phyloP scores from a whole-genome alignment of 2,329 filamentous ascomycete species.

The Chaetomium globosum region DNA sequence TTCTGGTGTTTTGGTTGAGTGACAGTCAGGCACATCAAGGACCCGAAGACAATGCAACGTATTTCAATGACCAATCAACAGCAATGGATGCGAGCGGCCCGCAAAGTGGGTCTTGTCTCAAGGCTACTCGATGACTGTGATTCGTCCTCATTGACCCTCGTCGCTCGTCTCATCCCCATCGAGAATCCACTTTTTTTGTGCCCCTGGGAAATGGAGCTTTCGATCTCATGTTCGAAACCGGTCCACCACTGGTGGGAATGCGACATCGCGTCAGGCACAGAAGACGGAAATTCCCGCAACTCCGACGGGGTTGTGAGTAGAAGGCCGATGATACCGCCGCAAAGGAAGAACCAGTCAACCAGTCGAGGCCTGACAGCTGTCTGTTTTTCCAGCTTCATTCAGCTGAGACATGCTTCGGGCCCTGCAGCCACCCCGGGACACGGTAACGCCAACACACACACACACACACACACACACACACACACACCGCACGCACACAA shows the following conservation, averaged over 20 bases:
- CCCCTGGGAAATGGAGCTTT: conserved; percentile 11
- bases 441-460: neutral
- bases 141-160: neutral
- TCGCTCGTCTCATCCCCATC: conserved; percentile 4
- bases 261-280: neutral
- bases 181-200: neutral
- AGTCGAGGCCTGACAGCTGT: conserved; percentile 10
- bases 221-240: conserved; percentile 12
- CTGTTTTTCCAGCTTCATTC: neutral
- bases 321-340: neutral
- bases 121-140: neutral
- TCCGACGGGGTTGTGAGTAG: neutral
- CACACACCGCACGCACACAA: neutral
- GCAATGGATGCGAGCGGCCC: conserved; percentile 4
- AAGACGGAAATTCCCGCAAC: neutral
- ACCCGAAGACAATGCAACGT: neutral
- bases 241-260: conserved; percentile 6
- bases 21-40: neutral
- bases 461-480: neutral
- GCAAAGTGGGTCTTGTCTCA: conserved; percentile 22
- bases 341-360: conserved; percentile 1
- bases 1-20: conserved; percentile 10
- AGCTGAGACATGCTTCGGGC: conserved; percentile 11
- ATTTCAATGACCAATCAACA: conserved; percentile 20
- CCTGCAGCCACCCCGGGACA: conserved; percentile 7